These are phyloP conservation scores for Gynandropsis gynandra DNA, from an alignment of 345 rosid species.

Conservation along the genomic window DNA sequence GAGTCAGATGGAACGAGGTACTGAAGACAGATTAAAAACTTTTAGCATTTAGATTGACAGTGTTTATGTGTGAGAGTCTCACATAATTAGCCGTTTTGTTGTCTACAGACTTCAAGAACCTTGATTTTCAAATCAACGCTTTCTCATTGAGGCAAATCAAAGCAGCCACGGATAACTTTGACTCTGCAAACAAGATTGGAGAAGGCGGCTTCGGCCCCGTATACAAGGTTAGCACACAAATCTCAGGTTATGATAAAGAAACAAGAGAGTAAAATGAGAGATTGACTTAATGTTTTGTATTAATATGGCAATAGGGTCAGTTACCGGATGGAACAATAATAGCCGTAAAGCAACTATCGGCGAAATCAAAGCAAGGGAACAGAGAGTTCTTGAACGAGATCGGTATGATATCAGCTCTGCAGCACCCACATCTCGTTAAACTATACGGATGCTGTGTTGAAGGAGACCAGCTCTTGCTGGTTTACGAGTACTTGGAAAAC, in stretches of 20 bases:
- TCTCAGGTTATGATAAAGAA: neutral
- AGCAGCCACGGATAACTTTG: slow-evolving; percentile 48
- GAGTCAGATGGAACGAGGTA: slow-evolving; percentile 34
- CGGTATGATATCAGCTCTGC: slow-evolving; percentile 51
- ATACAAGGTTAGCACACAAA: slow-evolving; percentile 39
- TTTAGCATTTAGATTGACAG: neutral
- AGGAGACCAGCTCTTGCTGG: slow-evolving; percentile 44
- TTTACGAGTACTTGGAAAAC: slow-evolving; percentile 54
- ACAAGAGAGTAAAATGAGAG: neutral
- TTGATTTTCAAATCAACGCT: slow-evolving; percentile 35
- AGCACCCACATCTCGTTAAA: slow-evolving; percentile 53
- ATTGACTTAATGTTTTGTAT: neutral
- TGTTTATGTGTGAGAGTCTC: slow-evolving; percentile 4
- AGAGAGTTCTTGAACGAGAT: slow-evolving; percentile 53
- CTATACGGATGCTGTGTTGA: slow-evolving; percentile 50
- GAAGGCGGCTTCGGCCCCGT: slow-evolving; percentile 78
- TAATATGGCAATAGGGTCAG: slow-evolving; percentile 32
- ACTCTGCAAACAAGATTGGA: slow-evolving; percentile 44
- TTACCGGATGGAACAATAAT: slow-evolving; percentile 45
- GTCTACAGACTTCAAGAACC: slow-evolving; percentile 34
- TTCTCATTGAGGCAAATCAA: slow-evolving; percentile 47
- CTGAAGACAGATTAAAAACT: neutral
- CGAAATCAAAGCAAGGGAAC: slow-evolving; percentile 54
- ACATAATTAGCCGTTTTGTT: slow-evolving; percentile 9
- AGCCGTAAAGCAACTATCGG: slow-evolving; percentile 48